Evolutionary conservation across 805 yeast genomes (phyloP), one percentile per base, ranked within the genome.

Genomic region (Pichia occidentalis): DNA sequence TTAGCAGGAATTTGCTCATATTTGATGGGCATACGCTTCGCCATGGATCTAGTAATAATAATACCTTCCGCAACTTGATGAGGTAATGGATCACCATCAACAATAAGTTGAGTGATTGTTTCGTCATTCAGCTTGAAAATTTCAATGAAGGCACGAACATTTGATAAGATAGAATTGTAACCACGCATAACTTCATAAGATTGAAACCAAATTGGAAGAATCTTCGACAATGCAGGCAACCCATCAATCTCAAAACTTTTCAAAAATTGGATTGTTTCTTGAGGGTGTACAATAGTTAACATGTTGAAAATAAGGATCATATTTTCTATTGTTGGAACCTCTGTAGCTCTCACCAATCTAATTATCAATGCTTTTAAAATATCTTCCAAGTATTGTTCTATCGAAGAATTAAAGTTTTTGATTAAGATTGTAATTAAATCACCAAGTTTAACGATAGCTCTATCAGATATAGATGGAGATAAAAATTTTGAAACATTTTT

Each of bases 41-140:
- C 76, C 80, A 80, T 83, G 0, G 96, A 85, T 52, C 97, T 73
- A 0, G 97, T 90, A 4, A 85, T 63, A 24, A 90, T 87, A n/a
- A 74, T 49, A 39, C 77, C 82, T 12, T 67, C 66, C 1, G 56
- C 51, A 6, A 65, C 62, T 31, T 64, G 61, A 50, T 77, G 71
- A 3, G 83, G 78, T 21, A 82, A 61, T 24, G 78, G 61, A 44
- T 86, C 86, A n/a, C 95, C 97, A 46, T 86, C 73, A 0, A 88
- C 95, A 4, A 60, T 42, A 4, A 85, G 53, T 1, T 53, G 42
- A 22, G 67, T 65, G 3, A 87, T 55, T 8, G 77, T 60, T 2
- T 63, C 53, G 42, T 81, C 85, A 14, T 70, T 63, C n/a, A 81
- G 59, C 21, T 73, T 64, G 50, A 69, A 86, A 1, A 92, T 63